Percentiles rank a stretch among this genome's conserved stretches.
phyloP scores from a whole-genome alignment of 225 moss, liverwort and hornwort genomes.

The Rhytidiadelphus loreus region DNA sequence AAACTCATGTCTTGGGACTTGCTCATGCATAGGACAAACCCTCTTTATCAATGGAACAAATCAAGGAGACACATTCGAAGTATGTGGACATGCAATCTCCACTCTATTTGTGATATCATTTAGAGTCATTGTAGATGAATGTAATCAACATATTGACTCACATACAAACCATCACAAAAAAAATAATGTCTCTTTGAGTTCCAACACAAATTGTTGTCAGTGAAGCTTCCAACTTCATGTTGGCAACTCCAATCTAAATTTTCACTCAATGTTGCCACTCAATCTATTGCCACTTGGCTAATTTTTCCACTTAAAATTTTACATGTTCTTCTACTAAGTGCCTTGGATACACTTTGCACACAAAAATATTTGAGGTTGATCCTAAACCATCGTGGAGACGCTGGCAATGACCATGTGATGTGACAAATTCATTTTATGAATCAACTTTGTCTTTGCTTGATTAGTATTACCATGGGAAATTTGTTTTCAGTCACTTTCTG shows the following conservation, averaged over 20 bases:
- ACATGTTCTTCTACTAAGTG: not conserved
- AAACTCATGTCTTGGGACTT: not conserved
- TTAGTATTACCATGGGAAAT: not conserved
- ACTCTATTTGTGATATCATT: not conserved
- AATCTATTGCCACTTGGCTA: not conserved
- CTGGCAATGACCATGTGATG: too few species aligned
- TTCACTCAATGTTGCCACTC: too few species aligned
- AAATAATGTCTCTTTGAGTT: not conserved
- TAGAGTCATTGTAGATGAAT: not conserved
- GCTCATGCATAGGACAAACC: not conserved
- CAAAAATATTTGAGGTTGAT: too few species aligned
- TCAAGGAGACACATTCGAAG: not conserved
- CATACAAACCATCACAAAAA: not conserved
- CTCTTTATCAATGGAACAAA: not conserved
- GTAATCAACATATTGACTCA: too few species aligned
- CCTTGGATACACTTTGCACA: too few species aligned
- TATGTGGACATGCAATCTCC: not conserved
- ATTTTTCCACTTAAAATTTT: not conserved
- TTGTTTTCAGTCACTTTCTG: rapidly evolving
- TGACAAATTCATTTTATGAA: too few species aligned
- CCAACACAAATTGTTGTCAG: not conserved
- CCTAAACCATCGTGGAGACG: too few species aligned
- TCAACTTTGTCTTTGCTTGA: not conserved
- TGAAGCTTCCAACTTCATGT: not conserved
- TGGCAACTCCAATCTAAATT: too few species aligned